phyloP scores from a whole-genome alignment of 2,329 filamentous ascomycete species.

The Hymenoscyphus linearis region DNA sequence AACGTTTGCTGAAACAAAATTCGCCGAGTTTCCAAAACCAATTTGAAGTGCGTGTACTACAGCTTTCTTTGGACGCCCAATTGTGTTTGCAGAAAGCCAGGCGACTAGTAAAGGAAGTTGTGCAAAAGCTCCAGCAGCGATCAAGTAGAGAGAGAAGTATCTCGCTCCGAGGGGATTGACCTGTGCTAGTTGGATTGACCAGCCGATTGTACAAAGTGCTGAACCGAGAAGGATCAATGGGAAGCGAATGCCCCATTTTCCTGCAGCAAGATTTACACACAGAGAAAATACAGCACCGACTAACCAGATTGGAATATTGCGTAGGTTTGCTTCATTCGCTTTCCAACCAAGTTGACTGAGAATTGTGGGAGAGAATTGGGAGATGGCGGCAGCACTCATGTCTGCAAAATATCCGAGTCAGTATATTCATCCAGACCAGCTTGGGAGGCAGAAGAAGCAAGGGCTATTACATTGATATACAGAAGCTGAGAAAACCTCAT shows the following conservation, averaged over 20 bases:
- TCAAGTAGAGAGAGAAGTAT: conserved; percentile 1
- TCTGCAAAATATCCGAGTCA: neutral
- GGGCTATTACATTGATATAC: too few species aligned
- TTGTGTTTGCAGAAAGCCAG: neutral
- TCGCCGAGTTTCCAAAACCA: conserved; percentile 3
- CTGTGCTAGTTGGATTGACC: neutral
- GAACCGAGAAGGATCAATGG: neutral
- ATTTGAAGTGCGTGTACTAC: neutral
- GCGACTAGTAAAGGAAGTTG: neutral
- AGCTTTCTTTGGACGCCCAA: neutral
- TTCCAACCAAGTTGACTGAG: neutral
- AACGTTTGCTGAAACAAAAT: conserved; percentile 1
- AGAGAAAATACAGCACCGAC: neutral
- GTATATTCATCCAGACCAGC: too few species aligned
- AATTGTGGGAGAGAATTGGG: neutral
- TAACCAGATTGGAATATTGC: neutral
- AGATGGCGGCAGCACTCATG: neutral
- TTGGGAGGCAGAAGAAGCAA: too few species aligned
- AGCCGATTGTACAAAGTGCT: neutral
- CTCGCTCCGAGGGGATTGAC: neutral
- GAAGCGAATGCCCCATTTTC: neutral
- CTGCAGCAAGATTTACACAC: neutral
- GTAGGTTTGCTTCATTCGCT: neutral
- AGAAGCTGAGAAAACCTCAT: too few species aligned
- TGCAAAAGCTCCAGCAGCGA: neutral